Base-by-base conservation (phyloP, 495 filamentous ascomycete species). In the Aspergillus sclerotioniger region DNA sequence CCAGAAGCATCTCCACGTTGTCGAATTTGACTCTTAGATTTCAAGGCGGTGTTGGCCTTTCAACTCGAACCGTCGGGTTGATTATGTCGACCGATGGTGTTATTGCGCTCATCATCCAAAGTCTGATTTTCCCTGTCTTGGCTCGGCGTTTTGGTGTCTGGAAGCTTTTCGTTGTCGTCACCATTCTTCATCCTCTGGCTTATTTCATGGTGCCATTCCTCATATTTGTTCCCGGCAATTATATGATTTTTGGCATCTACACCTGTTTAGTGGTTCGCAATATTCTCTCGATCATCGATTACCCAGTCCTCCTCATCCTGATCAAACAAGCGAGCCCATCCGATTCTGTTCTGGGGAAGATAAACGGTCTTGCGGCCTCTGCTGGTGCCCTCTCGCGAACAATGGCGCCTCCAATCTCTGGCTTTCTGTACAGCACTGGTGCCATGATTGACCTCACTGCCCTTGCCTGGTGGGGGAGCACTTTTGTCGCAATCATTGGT, bases 301-400 rank as follows among this genome's bases (percentile, higher is more conserved):
- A 90, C 60, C 90, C 90, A 0, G 77, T 93, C 3, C 80, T 94
- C 8, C 75, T 94, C 35, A 92, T 94, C 43, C 78, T 94, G 8
- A 84, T 94, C 74, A 94, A 93, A 68, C 89, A 92, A 76, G 87
- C 90, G 0, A 87, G 87, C 17, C 87, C 90, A 3, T 84, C 83
- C 15, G 73, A 78, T 8, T 81, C 77, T 0, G 78, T 84, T 17
- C 77, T 94, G 45, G 90, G 90, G 13, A 90, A 84, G 65, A 87
- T 94, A 54, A 94, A 94, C 61, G 90, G 90, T 1, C 79, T 92
- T 7, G 89, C 90, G 35, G 90, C 90, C 3, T 90, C 86, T 35
- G 88, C 87, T 4, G 88, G 88, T 5, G 90, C 89, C 0, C 88
- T 86, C 8, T 88, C 86, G 62, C 84, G 90, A 35, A 92, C 89